Evolutionary conservation across 2,329 filamentous ascomycete genomes (phyloP).

Genomic region (Nemania abortiva): DNA sequence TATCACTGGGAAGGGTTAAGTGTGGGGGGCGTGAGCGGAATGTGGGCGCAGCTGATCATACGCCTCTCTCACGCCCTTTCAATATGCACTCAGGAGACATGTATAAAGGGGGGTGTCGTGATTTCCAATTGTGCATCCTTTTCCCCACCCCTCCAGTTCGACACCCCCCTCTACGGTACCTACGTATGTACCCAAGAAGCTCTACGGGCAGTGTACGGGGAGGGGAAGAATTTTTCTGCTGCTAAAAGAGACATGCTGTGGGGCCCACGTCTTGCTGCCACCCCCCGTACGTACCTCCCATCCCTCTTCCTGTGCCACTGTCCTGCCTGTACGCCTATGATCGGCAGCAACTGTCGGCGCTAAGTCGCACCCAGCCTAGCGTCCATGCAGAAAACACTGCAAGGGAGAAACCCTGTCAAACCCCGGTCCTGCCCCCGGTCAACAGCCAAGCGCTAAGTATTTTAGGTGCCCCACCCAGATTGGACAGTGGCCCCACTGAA

Average conservation of each 20-base stretch:
- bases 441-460: constrained; percentile 34
- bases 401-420: constrained; percentile 41
- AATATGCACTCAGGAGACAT: constrained; percentile 30
- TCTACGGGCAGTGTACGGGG: constrained; percentile 1
- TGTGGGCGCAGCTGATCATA: constrained; percentile 38
- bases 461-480: constrained; percentile 35
- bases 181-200: not conserved
- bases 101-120: constrained; percentile 39
- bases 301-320: constrained; percentile 26
- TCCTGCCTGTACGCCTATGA: constrained; percentile 41
- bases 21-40: constrained; percentile 34
- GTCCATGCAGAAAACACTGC: constrained; percentile 46
- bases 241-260: constrained; percentile 34
- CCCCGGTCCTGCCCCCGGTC: constrained; percentile 21
- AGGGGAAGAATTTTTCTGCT: constrained; percentile 37
- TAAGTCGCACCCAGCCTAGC: constrained; percentile 47
- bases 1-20: not conserved
- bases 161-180: not conserved
- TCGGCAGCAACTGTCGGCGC: constrained; percentile 47
- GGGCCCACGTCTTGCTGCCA: constrained; percentile 20
- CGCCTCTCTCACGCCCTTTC: constrained; percentile 32
- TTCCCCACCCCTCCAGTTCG: constrained; percentile 32
- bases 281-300: constrained; percentile 32
- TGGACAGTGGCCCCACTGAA: constrained; percentile 39
- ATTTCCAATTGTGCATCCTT: constrained; percentile 39